Conservation (phyloP, 768 basidiomycete genomes). For the Termitomyces sp. region DNA sequence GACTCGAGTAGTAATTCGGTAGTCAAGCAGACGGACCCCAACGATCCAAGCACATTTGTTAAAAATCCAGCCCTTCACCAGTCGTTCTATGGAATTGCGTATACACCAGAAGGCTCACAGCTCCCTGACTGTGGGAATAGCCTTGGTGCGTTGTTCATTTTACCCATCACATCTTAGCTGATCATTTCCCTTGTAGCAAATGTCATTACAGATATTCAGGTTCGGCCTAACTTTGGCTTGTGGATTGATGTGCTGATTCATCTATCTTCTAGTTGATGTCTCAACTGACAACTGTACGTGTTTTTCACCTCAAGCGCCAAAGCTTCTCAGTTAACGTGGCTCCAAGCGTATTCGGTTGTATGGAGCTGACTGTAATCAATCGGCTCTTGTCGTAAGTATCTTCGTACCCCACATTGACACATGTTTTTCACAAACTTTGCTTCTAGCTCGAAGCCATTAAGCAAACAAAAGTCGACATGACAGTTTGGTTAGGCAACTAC, state of each 20-base stretch:
- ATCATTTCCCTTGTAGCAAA: constrained; percentile 25
- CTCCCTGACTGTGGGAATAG: constrained; percentile 62
- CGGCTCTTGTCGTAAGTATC: constrained; percentile 58
- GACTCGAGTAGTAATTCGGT: constrained; percentile 3
- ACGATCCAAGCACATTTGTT: constrained; percentile 74
- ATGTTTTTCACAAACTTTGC: neutral
- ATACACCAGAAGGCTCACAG: constrained; percentile 74
- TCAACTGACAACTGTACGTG: constrained; percentile 63
- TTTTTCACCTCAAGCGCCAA: constrained; percentile 1
- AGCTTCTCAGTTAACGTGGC: neutral
- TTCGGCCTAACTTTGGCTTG: constrained; percentile 20
- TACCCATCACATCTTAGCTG: neutral
- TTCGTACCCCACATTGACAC: neutral
- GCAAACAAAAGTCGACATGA: constrained; percentile 84
- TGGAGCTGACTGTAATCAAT: constrained; percentile 84
- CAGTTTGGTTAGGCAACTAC: constrained; percentile 74
- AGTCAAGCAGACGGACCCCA: constrained; percentile 29
- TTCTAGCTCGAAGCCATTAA: constrained; percentile 78
- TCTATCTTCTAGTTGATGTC: constrained; percentile 55
- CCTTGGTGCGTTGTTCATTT: constrained; percentile 26
- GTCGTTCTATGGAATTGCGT: constrained; percentile 83
- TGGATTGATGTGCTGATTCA: constrained; percentile 3
- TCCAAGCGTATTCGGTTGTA: constrained; percentile 69
- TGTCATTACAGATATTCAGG: constrained; percentile 71
- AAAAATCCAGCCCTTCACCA: constrained; percentile 66